phyloP scores from a whole-genome alignment of 768 basidiomycete genomes.

The Pleurotus cornucopiae region DNA sequence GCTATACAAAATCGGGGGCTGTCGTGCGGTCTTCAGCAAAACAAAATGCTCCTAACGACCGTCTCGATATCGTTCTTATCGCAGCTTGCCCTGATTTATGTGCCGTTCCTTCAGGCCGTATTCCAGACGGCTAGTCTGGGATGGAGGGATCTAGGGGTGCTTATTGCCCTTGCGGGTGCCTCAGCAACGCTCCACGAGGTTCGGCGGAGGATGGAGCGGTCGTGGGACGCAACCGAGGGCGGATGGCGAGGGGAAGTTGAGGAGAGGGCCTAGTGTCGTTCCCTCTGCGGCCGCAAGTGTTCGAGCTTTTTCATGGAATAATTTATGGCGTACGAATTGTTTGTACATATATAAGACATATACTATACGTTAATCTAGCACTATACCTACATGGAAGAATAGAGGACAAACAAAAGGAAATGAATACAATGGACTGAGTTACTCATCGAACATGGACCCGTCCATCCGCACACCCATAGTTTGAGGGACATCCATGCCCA shows the following conservation, averaged over 20 bases:
- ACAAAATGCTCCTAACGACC: slow-evolving; percentile 86
- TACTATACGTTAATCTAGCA: too few species aligned
- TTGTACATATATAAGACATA: too few species aligned
- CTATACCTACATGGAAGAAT: too few species aligned
- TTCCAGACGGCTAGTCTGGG: slow-evolving; percentile 90
- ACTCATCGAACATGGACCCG: slow-evolving; percentile 53
- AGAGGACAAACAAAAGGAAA: too few species aligned
- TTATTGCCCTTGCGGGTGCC: slow-evolving; percentile 61
- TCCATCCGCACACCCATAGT: slow-evolving; percentile 89
- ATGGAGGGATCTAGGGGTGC: slow-evolving; percentile 60
- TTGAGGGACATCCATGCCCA: slow-evolving; percentile 86
- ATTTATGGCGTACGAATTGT: too few species aligned
- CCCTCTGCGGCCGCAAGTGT: too few species aligned
- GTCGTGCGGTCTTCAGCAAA: slow-evolving; percentile 76
- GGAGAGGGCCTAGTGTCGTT: slow-evolving; percentile 41
- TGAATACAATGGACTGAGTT: background rate
- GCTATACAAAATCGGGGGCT: slow-evolving; percentile 93
- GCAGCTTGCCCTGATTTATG: slow-evolving; percentile 83
- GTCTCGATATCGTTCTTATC: slow-evolving; percentile 83
- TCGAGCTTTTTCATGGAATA: too few species aligned
- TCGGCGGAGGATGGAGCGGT: slow-evolving; percentile 73
- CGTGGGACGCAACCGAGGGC: slow-evolving; percentile 47
- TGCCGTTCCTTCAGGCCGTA: slow-evolving; percentile 85
- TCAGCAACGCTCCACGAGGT: slow-evolving; percentile 76
- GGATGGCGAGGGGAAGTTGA: slow-evolving; percentile 44